Percentiles rank a stretch among this genome's conserved stretches.
These are phyloP conservation scores for Penicillium sp. DNA, from an alignment of 2,329 filamentous ascomycete species.

Conservation along the genomic window DNA sequence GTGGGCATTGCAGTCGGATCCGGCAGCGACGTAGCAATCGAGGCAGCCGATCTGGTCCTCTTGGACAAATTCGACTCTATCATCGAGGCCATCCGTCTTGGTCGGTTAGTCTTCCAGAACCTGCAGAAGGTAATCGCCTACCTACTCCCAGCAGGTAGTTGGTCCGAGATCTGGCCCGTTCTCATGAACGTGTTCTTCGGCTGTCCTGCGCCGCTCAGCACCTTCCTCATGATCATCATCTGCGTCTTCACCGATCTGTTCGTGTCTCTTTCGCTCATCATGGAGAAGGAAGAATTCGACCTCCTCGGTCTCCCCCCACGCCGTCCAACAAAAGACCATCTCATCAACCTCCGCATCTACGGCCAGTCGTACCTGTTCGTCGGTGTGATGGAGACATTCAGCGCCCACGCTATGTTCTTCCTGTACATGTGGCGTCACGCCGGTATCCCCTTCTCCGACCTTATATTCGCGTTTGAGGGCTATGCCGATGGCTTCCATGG, in stretches of 20 bases:
- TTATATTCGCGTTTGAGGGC: slow-evolving; percentile 51
- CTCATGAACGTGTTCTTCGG: slow-evolving; percentile 57
- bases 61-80: slow-evolving; percentile 37
- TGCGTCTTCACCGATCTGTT: slow-evolving; percentile 57
- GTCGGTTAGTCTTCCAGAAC: slow-evolving; percentile 36
- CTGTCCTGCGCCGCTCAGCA: slow-evolving; percentile 49
- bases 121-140: slow-evolving; percentile 40
- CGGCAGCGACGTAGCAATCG: slow-evolving; percentile 41
- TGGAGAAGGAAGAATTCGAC: slow-evolving; percentile 57
- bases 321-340: slow-evolving; percentile 49
- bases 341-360: slow-evolving; percentile 54
- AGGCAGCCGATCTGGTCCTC: slow-evolving; percentile 39
- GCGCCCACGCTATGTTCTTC: slow-evolving; percentile 54
- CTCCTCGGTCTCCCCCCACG: slow-evolving; percentile 51
- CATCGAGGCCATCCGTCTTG: slow-evolving; percentile 30
- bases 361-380: slow-evolving; percentile 53
- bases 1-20: slow-evolving; percentile 36
- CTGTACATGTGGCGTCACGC: slow-evolving; percentile 51
- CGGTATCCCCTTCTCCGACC: slow-evolving; percentile 46
- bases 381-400: slow-evolving; percentile 51
- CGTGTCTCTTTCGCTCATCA: slow-evolving; percentile 50
- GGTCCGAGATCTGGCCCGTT: slow-evolving; percentile 58
- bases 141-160: slow-evolving; percentile 52
- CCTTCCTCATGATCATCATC: slow-evolving; percentile 59
- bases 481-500: slow-evolving; percentile 51